Conservation (phyloP, 352 stramenopile genomes). For the Pythium guiyangense region DNA sequence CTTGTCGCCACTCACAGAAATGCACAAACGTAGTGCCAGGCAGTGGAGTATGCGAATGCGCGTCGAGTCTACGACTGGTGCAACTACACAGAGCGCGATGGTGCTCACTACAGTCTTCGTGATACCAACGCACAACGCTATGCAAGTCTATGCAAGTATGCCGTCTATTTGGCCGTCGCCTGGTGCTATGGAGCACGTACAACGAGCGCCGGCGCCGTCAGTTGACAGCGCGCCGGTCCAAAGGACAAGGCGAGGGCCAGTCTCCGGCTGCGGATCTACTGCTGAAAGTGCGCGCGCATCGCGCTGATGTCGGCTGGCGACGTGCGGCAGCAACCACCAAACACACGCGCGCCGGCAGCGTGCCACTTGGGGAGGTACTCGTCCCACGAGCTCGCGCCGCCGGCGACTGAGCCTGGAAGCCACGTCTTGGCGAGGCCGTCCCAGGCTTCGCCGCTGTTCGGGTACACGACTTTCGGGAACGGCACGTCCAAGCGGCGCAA, state of each 20-base stretch:
- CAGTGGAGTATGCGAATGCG: too few relatives aligned
- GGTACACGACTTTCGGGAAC: slow-evolving; percentile 69
- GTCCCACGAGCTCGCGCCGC: slow-evolving; percentile 45
- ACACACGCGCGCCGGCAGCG: slow-evolving; percentile 61
- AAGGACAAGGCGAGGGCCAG: slow-evolving; percentile 5
- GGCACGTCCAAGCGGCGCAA: slow-evolving; percentile 38
- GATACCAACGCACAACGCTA: too few relatives aligned
- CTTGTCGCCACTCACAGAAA: too few relatives aligned
- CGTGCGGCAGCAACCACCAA: slow-evolving; percentile 83
- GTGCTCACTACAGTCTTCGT: too few relatives aligned
- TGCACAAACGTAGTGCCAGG: too few relatives aligned
- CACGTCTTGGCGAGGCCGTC: slow-evolving; percentile 70
- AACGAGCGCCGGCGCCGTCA: slow-evolving; percentile 4
- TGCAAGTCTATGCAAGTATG: too few relatives aligned
- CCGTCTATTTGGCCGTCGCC: too few relatives aligned
- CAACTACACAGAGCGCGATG: too few relatives aligned
- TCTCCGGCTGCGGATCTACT: slow-evolving; percentile 6
- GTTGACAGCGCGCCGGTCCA: not conserved
- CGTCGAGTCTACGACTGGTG: too few relatives aligned
- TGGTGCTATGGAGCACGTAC: too few relatives aligned
- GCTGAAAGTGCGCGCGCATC: slow-evolving; percentile 51
- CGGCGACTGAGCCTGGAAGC: slow-evolving; percentile 38
- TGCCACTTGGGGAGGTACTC: slow-evolving; percentile 60
- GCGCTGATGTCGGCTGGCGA: slow-evolving; percentile 59
- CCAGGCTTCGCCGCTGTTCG: slow-evolving; percentile 85